Base-by-base conservation (phyloP, 2,329 filamentous ascomycete genomes). In the Fusarium sp. region DNA sequence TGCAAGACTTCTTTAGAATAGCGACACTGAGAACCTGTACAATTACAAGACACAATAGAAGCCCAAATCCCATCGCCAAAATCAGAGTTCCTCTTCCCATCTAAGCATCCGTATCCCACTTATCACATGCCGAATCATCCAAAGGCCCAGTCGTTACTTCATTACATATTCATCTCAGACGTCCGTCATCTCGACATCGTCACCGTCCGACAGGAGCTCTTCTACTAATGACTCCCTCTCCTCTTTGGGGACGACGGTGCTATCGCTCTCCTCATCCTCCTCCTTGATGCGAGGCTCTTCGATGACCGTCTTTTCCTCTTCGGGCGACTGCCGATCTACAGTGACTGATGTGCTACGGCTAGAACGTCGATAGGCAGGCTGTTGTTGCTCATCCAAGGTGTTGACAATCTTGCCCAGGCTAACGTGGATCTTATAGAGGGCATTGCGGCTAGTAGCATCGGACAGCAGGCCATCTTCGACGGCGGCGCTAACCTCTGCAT, bases 401-500 rank as follows among this genome's bases (percentile, higher is more conserved):
- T 91, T 91, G 68, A 91, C 89, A 57, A 92, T 91, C 81, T 92
- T 92, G 72, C 89, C 89, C 1, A 92, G 80, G 63, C 84, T 86
- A 69, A 92, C 87, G 73, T 92, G 90, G 55, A 92, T 87, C 78
- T 92, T 92, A 82, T 89, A 91, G 13, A 92, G 81, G 1, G 90
- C 86, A 67, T 92, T 92, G 52, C 88, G 85, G 70, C 86, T 88
- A 23, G 86, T 88, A 13, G 87, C 88, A 78, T 90, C 92, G 18
- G 84, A 85, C 60, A 89, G 81, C 46, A 90, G 80, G 51, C 87
- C 87, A 46, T 85, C 85, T 40, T 93, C 90, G 4, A 93, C 90
- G 2, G 90, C 90, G 31, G 88, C 84, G 34, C 87, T 83, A 48
- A 91, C 82, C 48, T 88, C 84, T 34, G 85, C 83, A 78, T 91